Evolutionary conservation across 169 alveolate species (phyloP).

Genomic region (Plasmodium vivax): DNA sequence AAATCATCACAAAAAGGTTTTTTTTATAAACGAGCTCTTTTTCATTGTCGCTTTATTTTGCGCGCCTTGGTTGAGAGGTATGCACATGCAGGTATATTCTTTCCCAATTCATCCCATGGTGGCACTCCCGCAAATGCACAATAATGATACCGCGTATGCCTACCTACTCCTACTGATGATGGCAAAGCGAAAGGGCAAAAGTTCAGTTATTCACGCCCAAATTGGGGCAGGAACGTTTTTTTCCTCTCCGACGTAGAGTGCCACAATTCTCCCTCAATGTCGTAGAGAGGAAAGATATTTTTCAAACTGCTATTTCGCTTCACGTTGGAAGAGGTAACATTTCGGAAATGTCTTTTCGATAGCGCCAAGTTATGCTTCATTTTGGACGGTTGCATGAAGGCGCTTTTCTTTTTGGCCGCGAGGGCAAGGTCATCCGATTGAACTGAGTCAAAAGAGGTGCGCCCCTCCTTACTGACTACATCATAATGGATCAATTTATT

Average conservation of each 20-base stretch:
- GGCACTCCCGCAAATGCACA: background rate
- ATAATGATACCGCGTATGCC: background rate
- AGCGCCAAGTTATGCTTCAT: background rate
- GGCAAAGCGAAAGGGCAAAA: background rate
- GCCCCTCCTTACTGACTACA: slow-evolving; percentile 3
- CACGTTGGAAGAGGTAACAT: background rate
- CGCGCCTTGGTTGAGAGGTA: background rate
- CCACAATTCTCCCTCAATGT: slow-evolving; percentile 65
- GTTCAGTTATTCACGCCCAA: slow-evolving; percentile 22
- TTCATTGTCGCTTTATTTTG: background rate
- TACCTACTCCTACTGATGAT: background rate
- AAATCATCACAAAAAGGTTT: background rate
- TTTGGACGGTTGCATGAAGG: slow-evolving; percentile 15
- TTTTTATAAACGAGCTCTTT: background rate
- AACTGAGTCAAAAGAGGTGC: background rate
- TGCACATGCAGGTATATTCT: background rate
- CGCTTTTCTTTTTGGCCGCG: background rate
- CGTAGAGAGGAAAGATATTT: slow-evolving; percentile 45
- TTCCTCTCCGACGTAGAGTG: slow-evolving; percentile 12
- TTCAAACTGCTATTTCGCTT: slow-evolving; percentile 17
- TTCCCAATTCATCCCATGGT: background rate
- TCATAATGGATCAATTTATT: slow-evolving; percentile 8
- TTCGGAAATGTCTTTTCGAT: slow-evolving; percentile 1
- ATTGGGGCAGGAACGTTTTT: slow-evolving; percentile 24
- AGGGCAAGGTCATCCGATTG: slow-evolving; percentile 9